Evolutionary conservation across 768 basidiomycete species (phyloP).

Genomic region (Podaxis sp.): DNA sequence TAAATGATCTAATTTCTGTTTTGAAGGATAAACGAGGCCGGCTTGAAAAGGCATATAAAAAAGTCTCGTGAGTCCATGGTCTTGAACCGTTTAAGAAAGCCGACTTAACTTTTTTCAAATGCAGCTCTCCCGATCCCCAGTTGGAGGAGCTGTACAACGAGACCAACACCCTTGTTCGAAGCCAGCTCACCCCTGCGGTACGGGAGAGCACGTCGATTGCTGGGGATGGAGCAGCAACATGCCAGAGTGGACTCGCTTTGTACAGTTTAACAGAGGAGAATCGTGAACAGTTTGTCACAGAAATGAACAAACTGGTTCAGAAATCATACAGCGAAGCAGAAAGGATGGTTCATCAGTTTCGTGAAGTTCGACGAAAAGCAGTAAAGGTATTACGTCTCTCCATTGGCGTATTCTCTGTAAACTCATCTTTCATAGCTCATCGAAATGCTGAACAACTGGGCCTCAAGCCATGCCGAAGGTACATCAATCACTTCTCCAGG

Average conservation of each 20-base stretch:
- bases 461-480: neutral
- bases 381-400: neutral
- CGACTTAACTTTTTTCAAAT: neutral
- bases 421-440: neutral
- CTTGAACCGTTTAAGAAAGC: neutral
- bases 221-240: neutral
- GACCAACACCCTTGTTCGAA: neutral
- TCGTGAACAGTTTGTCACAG: neutral
- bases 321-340: neutral
- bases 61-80: neutral
- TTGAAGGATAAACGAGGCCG: neutral
- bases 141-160: neutral
- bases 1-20: no score
- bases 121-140: neutral
- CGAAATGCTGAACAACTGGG: neutral
- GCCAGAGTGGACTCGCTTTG: neutral
- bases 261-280: neutral
- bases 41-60: neutral
- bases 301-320: neutral
- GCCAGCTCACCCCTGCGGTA: neutral
- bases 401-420: neutral
- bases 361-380: neutral
- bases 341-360: neutral
- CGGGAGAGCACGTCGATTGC: neutral
- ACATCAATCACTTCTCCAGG: no score